Conservation (phyloP, 371 early-diverging fungal genomes). For the Enteropsectra breve region DNA sequence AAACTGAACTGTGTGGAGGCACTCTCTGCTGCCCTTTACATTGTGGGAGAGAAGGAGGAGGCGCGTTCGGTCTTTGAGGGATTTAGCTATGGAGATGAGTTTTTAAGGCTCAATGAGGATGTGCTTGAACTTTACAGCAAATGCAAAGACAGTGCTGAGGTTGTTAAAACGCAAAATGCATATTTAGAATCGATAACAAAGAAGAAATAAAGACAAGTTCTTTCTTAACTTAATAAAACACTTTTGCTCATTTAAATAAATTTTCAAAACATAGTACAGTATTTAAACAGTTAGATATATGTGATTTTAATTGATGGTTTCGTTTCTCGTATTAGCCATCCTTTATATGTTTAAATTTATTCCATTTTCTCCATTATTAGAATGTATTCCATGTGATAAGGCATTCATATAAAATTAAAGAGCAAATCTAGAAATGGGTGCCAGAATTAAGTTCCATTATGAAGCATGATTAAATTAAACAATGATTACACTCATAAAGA, state of each 20-base stretch:
- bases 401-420: no score
- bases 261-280: neutral
- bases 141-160: constrained; percentile 72
- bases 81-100: constrained; percentile 91
- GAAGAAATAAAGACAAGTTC: constrained; percentile 5
- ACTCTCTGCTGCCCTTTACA: constrained; percentile 81
- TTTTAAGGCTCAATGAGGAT: constrained; percentile 70
- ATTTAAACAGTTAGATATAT: no score
- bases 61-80: constrained; percentile 69
- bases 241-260: neutral
- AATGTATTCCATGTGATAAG: no score
- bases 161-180: constrained; percentile 71
- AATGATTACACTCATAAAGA: no score
- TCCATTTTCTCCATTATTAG: no score
- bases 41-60: constrained; percentile 65
- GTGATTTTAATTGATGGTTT: no score
- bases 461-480: no score
- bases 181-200: constrained; percentile 55
- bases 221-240: neutral
- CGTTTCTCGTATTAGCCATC: no score
- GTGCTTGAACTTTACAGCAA: constrained; percentile 65
- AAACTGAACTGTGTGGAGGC: constrained; percentile 97
- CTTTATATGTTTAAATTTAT: no score
- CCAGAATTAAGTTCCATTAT: no score
- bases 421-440: no score